Conservation (phyloP, 2,329 filamentous ascomycete genomes). For the Aureobasidium sp. region DNA sequence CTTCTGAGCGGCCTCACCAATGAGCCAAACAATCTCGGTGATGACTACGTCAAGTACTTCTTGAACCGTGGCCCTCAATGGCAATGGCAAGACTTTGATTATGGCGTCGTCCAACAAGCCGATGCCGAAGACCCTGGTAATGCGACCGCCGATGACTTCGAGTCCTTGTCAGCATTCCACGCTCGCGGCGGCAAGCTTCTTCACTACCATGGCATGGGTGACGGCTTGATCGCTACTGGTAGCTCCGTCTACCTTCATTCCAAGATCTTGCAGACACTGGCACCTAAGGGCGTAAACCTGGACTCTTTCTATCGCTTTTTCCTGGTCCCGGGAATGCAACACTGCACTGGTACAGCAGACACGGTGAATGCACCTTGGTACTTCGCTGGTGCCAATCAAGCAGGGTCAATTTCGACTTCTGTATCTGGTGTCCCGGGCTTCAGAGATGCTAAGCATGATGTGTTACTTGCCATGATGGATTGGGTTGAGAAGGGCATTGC, state of each 20-base stretch:
- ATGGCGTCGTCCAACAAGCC: conserved; percentile 31
- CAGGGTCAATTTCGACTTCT: conserved; percentile 12
- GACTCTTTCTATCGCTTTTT: conserved; percentile 37
- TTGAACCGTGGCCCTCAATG: conserved; percentile 30
- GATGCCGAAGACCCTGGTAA: conserved; percentile 38
- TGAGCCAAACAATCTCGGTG: conserved; percentile 30
- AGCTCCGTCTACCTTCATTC: conserved; percentile 46
- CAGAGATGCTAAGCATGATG: conserved; percentile 26
- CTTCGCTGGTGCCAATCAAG: conserved; percentile 32
- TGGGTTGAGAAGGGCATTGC: conserved; percentile 32
- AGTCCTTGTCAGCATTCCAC: conserved; percentile 37
- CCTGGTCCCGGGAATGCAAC: conserved; percentile 36
- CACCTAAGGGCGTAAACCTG: conserved; percentile 27
- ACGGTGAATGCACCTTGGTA: conserved; percentile 35
- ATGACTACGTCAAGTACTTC: conserved; percentile 36
- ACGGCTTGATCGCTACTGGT: conserved; percentile 41
- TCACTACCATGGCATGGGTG: conserved; percentile 37
- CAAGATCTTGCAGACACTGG: conserved; percentile 31
- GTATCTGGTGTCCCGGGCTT: conserved; percentile 26
- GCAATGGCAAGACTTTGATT: conserved; percentile 31
- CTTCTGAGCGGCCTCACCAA: conserved; percentile 24
- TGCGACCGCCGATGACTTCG: conserved; percentile 40
- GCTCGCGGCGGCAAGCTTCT: conserved; percentile 33
- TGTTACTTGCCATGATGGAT: conserved; percentile 27
- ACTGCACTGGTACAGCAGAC: conserved; percentile 28